These are phyloP conservation scores for Talaromyces pinophilus DNA, from an alignment of 2,329 filamentous ascomycete genomes.

Conservation along the genomic window DNA sequence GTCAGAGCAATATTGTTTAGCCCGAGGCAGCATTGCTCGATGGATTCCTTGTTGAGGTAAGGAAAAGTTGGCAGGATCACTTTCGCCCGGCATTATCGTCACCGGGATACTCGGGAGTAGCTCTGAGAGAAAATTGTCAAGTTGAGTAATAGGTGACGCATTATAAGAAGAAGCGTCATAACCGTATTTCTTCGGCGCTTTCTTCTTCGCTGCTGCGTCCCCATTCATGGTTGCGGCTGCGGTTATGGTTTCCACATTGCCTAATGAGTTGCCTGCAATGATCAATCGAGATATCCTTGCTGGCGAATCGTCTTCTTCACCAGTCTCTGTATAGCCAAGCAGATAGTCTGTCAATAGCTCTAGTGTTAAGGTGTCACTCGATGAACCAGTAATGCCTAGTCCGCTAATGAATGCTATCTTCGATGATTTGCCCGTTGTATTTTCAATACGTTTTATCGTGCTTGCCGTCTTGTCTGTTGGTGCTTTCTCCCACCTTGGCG, in stretches of 20 bases:
- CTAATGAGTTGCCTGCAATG: conserved; percentile 87
- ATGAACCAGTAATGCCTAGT: conserved; percentile 74
- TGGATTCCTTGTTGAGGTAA: conserved; percentile 94
- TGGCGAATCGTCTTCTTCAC: conserved; percentile 49
- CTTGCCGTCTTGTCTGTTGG: conserved; percentile 34
- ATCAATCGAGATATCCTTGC: conserved; percentile 76
- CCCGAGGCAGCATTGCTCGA: conserved; percentile 80
- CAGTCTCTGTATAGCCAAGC: conserved; percentile 72
- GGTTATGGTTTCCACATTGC: conserved; percentile 39
- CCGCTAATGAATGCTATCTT: conserved; percentile 91
- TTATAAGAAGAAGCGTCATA: conserved; percentile 92
- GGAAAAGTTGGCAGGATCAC: conserved; percentile 84
- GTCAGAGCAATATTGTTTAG: conserved; percentile 64
- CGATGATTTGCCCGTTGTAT: conserved; percentile 52
- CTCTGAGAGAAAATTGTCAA: conserved; percentile 79
- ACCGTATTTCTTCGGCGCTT: conserved; percentile 77
- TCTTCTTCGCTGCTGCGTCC: conserved; percentile 41
- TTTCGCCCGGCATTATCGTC: conserved; percentile 79
- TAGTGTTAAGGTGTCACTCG: conserved; percentile 72
- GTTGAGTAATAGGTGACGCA: conserved; percentile 74
- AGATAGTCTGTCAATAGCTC: conserved; percentile 83
- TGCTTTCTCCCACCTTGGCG: conserved; percentile 73
- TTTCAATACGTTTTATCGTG: conserved; percentile 41
- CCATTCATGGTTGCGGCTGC: conserved; percentile 41
- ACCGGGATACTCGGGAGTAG: conserved; percentile 84